These are phyloP conservation scores for Lepidium didymum DNA, from an alignment of 345 rosid genomes.

Conservation along the genomic window DNA sequence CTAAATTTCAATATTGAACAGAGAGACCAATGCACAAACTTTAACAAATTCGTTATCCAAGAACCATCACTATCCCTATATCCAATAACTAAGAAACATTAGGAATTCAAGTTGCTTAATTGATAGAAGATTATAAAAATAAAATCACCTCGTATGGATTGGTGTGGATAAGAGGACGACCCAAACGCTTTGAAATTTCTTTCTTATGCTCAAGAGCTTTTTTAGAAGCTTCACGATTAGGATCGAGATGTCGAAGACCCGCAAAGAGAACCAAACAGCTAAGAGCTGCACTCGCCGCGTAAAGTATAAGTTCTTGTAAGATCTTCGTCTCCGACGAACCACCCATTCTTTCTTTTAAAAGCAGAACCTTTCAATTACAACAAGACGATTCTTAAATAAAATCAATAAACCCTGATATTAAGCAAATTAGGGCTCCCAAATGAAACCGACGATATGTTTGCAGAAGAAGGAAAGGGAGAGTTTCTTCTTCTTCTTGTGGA, in stretches of 20 bases:
- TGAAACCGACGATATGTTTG: not conserved
- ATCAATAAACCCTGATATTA: not conserved
- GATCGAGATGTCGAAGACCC: conserved; percentile 84
- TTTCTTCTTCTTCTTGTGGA: conserved; percentile 10
- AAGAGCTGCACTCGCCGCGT: conserved; percentile 97
- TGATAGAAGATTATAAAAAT: not conserved
- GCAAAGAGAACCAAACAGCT: conserved; percentile 82
- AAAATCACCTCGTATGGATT: conserved; percentile 75
- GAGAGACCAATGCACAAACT: not conserved
- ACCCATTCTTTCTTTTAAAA: conserved; percentile 31
- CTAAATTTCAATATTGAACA: not conserved
- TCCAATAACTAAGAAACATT: not conserved
- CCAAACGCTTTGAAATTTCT: conserved; percentile 82
- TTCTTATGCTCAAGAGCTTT: conserved; percentile 89
- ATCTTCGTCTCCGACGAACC: conserved; percentile 67
- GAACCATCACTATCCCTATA: not conserved
- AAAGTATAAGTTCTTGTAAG: conserved; percentile 66
- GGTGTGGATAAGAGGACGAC: conserved; percentile 84
- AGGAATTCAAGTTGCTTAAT: not conserved
- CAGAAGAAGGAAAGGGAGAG: not conserved
- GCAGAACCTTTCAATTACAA: not conserved
- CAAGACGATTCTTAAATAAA: not conserved
- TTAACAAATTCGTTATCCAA: not conserved
- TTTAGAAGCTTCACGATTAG: conserved; percentile 87
- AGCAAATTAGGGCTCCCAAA: not conserved